A percentile compares a stretch with the other conserved stretches of the same genome.
Conservation (phyloP, 768 basidiomycete species). For the Agrocybe pediades region DNA sequence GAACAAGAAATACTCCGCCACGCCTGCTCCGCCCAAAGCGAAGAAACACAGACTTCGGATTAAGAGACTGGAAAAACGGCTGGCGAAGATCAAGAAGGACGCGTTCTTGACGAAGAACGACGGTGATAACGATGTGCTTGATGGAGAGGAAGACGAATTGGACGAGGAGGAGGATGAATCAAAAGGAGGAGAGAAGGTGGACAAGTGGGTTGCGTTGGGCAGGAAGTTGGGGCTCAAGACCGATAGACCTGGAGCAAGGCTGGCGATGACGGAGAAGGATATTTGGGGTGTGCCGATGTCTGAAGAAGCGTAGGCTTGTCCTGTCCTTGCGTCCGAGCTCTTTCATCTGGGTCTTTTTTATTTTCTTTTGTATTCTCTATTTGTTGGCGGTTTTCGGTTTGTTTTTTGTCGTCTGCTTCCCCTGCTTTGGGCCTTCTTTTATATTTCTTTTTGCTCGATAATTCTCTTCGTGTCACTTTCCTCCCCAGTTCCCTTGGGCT, state of each 20-base stretch:
- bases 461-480: no score
- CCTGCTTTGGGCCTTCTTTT: no score
- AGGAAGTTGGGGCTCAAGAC: not conserved
- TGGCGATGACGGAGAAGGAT: constrained; percentile 28
- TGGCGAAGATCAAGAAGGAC: constrained; percentile 32
- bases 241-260: constrained; percentile 4
- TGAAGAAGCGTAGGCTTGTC: no score
- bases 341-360: no score
- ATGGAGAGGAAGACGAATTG: not conserved
- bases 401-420: no score
- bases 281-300: constrained; percentile 15
- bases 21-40: constrained; percentile 42
- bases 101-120: constrained; percentile 32
- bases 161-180: not conserved
- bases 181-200: not conserved
- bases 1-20: constrained; percentile 32
- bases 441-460: no score
- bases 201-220: not conserved
- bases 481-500: no score
- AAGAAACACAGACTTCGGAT: constrained; percentile 38
- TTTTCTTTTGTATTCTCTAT: no score
- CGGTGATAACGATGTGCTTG: not conserved
- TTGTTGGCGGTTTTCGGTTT: no score
- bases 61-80: constrained; percentile 23
- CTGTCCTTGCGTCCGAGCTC: no score